phyloP scores from a whole-genome alignment of 768 basidiomycete genomes.

The Hericium rajendrae region DNA sequence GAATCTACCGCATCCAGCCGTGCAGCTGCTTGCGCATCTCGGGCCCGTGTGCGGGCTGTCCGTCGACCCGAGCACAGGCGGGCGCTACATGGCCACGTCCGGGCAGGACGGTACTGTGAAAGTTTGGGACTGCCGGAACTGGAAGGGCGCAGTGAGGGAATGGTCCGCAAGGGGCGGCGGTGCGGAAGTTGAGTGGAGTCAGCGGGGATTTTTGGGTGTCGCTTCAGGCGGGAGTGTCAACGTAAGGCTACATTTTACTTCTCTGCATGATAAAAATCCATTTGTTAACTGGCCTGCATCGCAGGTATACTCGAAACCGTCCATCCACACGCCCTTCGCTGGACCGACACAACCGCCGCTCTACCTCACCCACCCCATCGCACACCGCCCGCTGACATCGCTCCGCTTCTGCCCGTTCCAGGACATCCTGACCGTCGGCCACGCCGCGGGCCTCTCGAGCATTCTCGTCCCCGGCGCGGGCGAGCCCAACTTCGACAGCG shows the following conservation, averaged over 20 bases:
- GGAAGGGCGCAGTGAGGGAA: constrained; percentile 79
- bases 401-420: constrained; percentile 85
- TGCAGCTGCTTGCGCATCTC: constrained; percentile 84
- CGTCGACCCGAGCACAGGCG: constrained; percentile 78
- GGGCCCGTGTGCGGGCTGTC: constrained; percentile 77
- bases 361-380: constrained; percentile 82
- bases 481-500: constrained; percentile 90
- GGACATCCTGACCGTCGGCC: constrained; percentile 75
- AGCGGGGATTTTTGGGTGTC: constrained; percentile 73
- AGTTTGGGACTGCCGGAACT: constrained; percentile 95
- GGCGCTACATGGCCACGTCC: constrained; percentile 84
- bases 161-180: constrained; percentile 65
- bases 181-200: constrained; percentile 76
- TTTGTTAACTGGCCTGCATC: neutral
- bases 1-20: constrained; percentile 83
- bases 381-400: constrained; percentile 65
- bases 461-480: constrained; percentile 88
- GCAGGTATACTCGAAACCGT: constrained; percentile 65
- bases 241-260: constrained; percentile 31
- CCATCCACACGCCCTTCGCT: constrained; percentile 47
- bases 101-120: constrained; percentile 87
- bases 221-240: constrained; percentile 79
- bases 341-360: constrained; percentile 57
- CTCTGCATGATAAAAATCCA: neutral
- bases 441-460: constrained; percentile 68